Conservation (phyloP, 306 rosid genomes). For the Casuarina glauca region DNA sequence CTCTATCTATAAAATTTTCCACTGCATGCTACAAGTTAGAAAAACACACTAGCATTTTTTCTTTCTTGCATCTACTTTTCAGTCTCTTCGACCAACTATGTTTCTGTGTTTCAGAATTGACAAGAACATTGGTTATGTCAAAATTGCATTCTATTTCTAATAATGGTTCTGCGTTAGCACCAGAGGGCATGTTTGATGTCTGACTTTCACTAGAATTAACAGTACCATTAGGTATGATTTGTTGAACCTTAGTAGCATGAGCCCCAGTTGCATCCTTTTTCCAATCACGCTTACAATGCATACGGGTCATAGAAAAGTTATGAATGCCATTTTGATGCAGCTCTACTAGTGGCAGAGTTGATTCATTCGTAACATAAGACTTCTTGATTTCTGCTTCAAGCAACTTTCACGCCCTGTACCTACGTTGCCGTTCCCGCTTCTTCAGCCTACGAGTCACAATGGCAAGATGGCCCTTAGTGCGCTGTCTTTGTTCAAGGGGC, state of each 20-base stretch:
- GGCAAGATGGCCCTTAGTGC: conserved; percentile 49
- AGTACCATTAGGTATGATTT: conserved; percentile 36
- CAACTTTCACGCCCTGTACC: conserved; percentile 90
- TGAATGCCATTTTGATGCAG: conserved; percentile 32
- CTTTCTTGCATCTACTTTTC: conserved; percentile 96
- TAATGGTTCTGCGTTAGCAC: conserved; percentile 33
- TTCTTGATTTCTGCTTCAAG: conserved; percentile 62
- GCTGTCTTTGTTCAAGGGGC: conserved; percentile 45
- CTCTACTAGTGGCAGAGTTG: conserved; percentile 33
- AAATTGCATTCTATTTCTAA: conserved; percentile 31
- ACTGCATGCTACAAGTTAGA: conserved; percentile 25
- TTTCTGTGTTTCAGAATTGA: conserved; percentile 38
- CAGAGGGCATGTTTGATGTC: conserved; percentile 31
- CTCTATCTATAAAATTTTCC: conserved; percentile 24
- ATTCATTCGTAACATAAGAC: conserved; percentile 34
- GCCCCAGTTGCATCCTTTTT: conserved; percentile 82
- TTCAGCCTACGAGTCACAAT: conserved; percentile 65
- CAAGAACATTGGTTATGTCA: conserved; percentile 33
- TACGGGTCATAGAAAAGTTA: conserved; percentile 40
- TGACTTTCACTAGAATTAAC: conserved; percentile 33
- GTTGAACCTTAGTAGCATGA: conserved; percentile 38
- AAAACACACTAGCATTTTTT: conserved; percentile 43
- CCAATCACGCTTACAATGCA: conserved; percentile 70
- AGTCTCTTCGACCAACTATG: conserved; percentile 60
- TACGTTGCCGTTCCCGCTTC: conserved; percentile 88